phyloP scores from a whole-genome alignment of 495 filamentous ascomycete species.

The Apodospora peruviana region DNA sequence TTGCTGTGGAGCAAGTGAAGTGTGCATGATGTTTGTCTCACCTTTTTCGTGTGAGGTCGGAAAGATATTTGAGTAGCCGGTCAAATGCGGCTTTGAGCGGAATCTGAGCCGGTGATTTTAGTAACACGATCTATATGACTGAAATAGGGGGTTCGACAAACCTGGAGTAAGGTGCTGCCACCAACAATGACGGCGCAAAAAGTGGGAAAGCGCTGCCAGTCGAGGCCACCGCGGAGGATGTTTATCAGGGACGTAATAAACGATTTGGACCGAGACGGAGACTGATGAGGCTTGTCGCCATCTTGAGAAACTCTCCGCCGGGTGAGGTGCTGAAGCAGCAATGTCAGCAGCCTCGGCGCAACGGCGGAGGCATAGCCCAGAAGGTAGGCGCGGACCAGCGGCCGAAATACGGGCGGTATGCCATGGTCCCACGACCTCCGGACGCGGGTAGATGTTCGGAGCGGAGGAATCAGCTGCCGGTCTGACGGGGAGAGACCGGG shows the following conservation, averaged over 20 bases:
- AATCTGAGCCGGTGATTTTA: constrained; percentile 15
- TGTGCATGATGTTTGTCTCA: constrained; percentile 7
- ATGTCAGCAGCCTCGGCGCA: constrained; percentile 57
- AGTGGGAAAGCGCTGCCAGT: constrained; percentile 64
- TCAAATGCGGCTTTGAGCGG: constrained; percentile 22
- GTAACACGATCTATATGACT: too few species aligned
- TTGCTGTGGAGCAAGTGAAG: background rate
- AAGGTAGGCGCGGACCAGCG: constrained; percentile 67
- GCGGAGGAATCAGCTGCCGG: background rate
- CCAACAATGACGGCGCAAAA: constrained; percentile 76
- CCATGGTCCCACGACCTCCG: constrained; percentile 21
- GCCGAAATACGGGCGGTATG: constrained; percentile 44
- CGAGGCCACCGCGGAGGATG: constrained; percentile 42
- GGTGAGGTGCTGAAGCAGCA: constrained; percentile 42
- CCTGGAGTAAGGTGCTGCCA: constrained; percentile 69
- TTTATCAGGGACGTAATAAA: constrained; percentile 35
- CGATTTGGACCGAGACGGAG: constrained; percentile 13
- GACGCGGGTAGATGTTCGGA: background rate
- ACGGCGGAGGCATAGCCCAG: constrained; percentile 70
- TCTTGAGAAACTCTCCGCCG: constrained; percentile 34
- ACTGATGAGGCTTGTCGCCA: constrained; percentile 17
- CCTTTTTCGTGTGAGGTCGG: constrained; percentile 27
- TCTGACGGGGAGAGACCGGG: background rate
- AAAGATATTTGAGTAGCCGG: constrained; percentile 15
- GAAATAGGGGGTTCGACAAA: too few species aligned